A percentile compares a stretch with the other conserved stretches of the same genome.
These are phyloP conservation scores for Pleurotus citrinopileatus DNA, from an alignment of 768 basidiomycete genomes.

Conservation along the genomic window DNA sequence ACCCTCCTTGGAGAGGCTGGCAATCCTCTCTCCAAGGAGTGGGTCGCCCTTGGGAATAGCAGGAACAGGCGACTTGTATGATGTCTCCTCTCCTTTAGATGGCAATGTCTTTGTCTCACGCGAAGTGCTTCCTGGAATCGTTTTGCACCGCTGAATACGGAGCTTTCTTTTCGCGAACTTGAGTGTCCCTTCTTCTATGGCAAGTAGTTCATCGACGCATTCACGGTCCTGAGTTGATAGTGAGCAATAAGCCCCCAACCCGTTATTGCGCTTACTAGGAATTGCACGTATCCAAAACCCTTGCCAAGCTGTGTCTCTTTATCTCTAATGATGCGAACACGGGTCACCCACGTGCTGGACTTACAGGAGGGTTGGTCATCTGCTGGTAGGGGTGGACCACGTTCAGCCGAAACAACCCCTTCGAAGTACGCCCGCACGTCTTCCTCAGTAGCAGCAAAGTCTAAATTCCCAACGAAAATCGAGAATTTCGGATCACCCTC, in stretches of 20 bases:
- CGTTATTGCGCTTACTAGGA: conserved; percentile 53
- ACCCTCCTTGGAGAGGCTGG: conserved; percentile 77
- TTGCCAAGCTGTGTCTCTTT: conserved; percentile 92
- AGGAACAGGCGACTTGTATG: conserved; percentile 8
- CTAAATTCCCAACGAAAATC: conserved; percentile 90
- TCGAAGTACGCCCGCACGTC: conserved; percentile 89
- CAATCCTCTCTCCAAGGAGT: conserved; percentile 72
- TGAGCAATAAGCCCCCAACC: neutral
- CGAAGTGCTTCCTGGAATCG: conserved; percentile 45
- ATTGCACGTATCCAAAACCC: conserved; percentile 92
- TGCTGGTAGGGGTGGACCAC: conserved; percentile 49
- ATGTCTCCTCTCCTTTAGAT: conserved; percentile 15
- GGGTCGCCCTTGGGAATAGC: conserved; percentile 78
- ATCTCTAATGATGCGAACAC: conserved; percentile 87
- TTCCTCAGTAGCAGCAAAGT: conserved; percentile 90
- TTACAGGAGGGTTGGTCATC: conserved; percentile 29
- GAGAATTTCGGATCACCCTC: conserved; percentile 72
- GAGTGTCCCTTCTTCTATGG: conserved; percentile 71
- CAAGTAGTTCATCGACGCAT: conserved; percentile 91
- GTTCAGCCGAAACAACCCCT: conserved; percentile 64
- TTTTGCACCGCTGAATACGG: conserved; percentile 89
- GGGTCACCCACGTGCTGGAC: conserved; percentile 63
- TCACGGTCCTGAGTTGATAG: conserved; percentile 63
- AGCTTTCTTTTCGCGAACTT: conserved; percentile 93
- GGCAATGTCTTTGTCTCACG: conserved; percentile 20